A percentile compares a stretch with the other conserved stretches of the same genome.
Evolutionary conservation across 1,139 yeast genomes (phyloP).

Genomic region (Waltiozyma sp.): DNA sequence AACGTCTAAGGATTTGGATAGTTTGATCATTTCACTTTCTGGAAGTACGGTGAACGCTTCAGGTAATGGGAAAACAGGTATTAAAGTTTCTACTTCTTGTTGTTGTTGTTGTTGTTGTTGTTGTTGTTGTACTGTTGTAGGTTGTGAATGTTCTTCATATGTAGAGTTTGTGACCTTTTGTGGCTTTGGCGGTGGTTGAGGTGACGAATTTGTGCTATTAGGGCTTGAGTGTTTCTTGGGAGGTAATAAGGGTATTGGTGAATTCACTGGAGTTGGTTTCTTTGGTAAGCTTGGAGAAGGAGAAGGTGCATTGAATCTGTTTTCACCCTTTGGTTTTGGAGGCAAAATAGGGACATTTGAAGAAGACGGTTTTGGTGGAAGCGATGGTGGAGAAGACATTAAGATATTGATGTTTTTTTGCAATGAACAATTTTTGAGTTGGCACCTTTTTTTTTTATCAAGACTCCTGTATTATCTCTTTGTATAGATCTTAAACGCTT

Average conservation of each 20-base stretch:
- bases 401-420: too few relatives aligned
- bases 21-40: constrained; percentile 18
- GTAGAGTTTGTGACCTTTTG: background rate
- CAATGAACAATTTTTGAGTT: too few relatives aligned
- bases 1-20: constrained; percentile 16
- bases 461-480: too few relatives aligned
- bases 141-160: background rate
- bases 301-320: background rate
- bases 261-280: background rate
- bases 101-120: background rate
- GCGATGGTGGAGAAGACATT: constrained; percentile 7
- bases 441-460: too few relatives aligned
- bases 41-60: constrained; percentile 18
- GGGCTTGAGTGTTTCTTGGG: background rate
- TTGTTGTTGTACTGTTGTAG: background rate
- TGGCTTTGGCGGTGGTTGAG: constrained; percentile 7
- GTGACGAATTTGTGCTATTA: constrained; percentile 1
- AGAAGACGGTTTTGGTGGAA: constrained; percentile 10
- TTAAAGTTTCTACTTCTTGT: background rate
- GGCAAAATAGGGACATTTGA: background rate
- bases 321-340: background rate
- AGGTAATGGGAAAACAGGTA: constrained; percentile 10
- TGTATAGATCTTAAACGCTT: too few relatives aligned
- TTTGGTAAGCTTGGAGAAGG: background rate
- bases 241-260: background rate